phyloP scores from a whole-genome alignment of 208 protist species.

The Herpetomonas muscarum region DNA sequence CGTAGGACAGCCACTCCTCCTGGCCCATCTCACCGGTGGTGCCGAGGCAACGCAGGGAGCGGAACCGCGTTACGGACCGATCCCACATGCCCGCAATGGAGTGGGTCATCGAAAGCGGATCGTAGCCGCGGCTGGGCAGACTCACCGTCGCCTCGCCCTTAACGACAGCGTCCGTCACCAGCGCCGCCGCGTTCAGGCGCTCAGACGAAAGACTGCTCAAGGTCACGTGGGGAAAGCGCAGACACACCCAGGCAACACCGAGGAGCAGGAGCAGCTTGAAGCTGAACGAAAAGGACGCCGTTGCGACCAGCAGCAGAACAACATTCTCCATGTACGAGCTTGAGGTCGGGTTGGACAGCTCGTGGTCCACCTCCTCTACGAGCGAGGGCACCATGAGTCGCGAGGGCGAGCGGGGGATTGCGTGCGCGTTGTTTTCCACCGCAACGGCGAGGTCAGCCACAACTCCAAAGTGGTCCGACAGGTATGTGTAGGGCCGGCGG shows the following conservation, averaged over 20 bases:
- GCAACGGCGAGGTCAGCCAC: conserved; percentile 28
- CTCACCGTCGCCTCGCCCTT: conserved; percentile 29
- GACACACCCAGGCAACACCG: conserved; percentile 19
- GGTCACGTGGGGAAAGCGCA: conserved; percentile 35
- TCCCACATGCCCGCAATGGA: conserved; percentile 69
- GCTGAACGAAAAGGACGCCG: conserved; percentile 39
- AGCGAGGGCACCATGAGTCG: conserved; percentile 42
- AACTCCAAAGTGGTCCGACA: conserved; percentile 89
- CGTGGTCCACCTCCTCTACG: conserved; percentile 59
- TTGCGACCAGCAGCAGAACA: conserved; percentile 24
- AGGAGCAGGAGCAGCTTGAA: conserved; percentile 29
- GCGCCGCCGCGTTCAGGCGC: conserved; percentile 18
- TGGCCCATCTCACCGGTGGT: conserved; percentile 37
- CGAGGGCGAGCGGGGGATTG: conserved; percentile 11
- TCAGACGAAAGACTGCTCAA: conserved; percentile 35
- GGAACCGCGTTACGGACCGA: conserved; percentile 45
- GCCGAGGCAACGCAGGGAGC: conserved; percentile 58
- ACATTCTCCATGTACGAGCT: conserved; percentile 41
- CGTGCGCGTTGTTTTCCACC: not conserved
- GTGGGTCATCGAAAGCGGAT: conserved; percentile 29
- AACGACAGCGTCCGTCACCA: conserved; percentile 45
- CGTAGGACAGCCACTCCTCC: conserved; percentile 72
- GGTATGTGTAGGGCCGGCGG: conserved; percentile 77
- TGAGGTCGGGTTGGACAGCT: conserved; percentile 65
- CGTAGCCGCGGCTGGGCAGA: conserved; percentile 18